A percentile compares a stretch with the other conserved stretches of the same genome.
phyloP scores from a whole-genome alignment of 2,329 filamentous ascomycete genomes.

The Reticulascus tulasneorum region DNA sequence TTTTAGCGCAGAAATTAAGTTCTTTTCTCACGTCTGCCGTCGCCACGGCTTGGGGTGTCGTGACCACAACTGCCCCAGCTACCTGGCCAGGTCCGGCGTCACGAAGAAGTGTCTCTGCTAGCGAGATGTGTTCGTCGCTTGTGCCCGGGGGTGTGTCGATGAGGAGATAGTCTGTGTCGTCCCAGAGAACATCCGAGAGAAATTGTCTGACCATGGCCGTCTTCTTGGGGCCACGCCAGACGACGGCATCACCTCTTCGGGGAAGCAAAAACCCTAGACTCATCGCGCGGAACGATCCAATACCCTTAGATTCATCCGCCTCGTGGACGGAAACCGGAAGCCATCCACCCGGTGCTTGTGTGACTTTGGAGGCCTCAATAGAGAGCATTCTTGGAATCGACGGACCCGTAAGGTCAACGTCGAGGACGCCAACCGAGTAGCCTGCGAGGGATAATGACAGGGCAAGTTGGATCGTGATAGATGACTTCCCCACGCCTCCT shows the following conservation, averaged over 20 bases:
- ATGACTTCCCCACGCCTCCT: slow-evolving; percentile 96
- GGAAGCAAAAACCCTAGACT: slow-evolving; percentile 87
- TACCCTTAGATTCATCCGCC: slow-evolving; percentile 42
- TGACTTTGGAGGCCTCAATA: slow-evolving; percentile 84
- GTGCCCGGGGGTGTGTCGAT: slow-evolving; percentile 97
- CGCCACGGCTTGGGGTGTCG: slow-evolving; percentile 90
- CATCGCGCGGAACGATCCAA: slow-evolving; percentile 76
- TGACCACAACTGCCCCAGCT: slow-evolving; percentile 87
- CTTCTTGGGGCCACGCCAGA: slow-evolving; percentile 98
- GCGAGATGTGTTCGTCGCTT: slow-evolving; percentile 93
- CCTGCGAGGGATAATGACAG: slow-evolving; percentile 82
- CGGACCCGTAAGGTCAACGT: slow-evolving; percentile 92
- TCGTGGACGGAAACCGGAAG: slow-evolving; percentile 81
- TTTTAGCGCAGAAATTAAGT: slow-evolving; percentile 88
- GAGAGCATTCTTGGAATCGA: slow-evolving; percentile 94
- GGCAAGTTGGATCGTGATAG: slow-evolving; percentile 93
- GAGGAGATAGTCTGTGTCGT: slow-evolving; percentile 81
- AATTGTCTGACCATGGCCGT: slow-evolving; percentile 99
- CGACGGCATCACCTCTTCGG: slow-evolving; percentile 81
- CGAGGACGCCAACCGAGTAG: slow-evolving; percentile 87
- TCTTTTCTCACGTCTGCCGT: slow-evolving; percentile 94
- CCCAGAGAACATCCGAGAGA: slow-evolving; percentile 86
- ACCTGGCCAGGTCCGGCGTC: slow-evolving; percentile 64
- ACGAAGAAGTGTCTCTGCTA: slow-evolving; percentile 77
- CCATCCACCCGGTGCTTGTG: slow-evolving; percentile 88